A percentile compares a stretch with the other conserved stretches of the same genome.
Conservation (phyloP, 441 rosid species). For the Flueggea neowawraea region DNA sequence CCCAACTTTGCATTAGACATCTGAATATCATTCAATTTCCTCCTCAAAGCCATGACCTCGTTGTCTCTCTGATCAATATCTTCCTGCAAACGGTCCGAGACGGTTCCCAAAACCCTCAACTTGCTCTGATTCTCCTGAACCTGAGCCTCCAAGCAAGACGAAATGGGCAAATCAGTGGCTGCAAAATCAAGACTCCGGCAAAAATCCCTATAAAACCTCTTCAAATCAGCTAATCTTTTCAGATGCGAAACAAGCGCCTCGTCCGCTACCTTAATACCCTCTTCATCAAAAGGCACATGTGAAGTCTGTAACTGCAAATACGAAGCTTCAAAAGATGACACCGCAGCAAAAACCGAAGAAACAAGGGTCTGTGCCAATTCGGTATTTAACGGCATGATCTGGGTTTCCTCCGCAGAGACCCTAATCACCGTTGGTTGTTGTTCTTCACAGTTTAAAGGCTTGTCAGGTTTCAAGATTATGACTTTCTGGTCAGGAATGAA, state of each 20-base stretch:
- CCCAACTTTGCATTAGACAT: constrained; percentile 50
- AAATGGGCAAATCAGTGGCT: constrained; percentile 36
- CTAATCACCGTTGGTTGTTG: constrained; percentile 2
- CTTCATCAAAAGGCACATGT: constrained; percentile 73
- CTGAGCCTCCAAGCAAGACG: constrained; percentile 80
- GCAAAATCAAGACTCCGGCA: constrained; percentile 41
- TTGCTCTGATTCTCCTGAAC: constrained; percentile 95
- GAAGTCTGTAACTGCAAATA: constrained; percentile 81
- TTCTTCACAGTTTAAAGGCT: constrained; percentile 4
- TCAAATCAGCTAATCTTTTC: constrained; percentile 63
- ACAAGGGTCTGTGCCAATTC: constrained; percentile 44
- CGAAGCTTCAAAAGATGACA: constrained; percentile 82
- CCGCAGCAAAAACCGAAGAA: constrained; percentile 65
- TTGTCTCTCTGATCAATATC: constrained; percentile 73
- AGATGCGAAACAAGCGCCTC: constrained; percentile 69
- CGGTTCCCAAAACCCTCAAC: constrained; percentile 64
- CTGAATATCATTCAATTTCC: constrained; percentile 55
- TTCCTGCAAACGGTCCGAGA: constrained; percentile 75
- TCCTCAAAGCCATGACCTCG: constrained; percentile 50
- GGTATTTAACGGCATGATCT: constrained; percentile 30
- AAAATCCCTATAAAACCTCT: constrained; percentile 46
- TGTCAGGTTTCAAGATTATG: constrained; percentile 84
- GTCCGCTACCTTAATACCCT: constrained; percentile 57
- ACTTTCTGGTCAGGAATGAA: constrained; percentile 92
- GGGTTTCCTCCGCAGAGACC: constrained; percentile 14